Evolutionary conservation across 148 eudicot species (phyloP).

Genomic region (Pharnaceum exiguum): DNA sequence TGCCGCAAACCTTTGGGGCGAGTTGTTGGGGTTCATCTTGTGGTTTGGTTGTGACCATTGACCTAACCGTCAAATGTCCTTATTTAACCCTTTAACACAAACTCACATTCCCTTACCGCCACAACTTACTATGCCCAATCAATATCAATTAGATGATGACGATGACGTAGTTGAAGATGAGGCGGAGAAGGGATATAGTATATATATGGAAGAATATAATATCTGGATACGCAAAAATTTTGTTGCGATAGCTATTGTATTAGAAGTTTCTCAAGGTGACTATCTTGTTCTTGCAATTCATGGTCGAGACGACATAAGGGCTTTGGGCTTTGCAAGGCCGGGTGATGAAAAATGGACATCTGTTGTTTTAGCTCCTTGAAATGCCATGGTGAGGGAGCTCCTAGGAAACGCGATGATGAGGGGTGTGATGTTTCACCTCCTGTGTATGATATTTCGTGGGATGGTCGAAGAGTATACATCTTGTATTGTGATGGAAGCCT

Average conservation of each 20-base stretch:
- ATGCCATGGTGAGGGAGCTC: background rate
- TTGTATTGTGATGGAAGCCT: too few relatives aligned
- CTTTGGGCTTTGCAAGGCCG: background rate
- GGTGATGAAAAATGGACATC: background rate
- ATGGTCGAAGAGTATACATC: too few relatives aligned
- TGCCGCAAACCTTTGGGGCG: background rate
- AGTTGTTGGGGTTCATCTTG: background rate
- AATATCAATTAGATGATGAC: too few relatives aligned
- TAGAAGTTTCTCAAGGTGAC: background rate
- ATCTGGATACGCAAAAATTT: background rate
- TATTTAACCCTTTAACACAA: background rate
- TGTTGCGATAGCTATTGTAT: background rate
- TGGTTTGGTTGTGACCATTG: background rate
- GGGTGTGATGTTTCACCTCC: too few relatives aligned
- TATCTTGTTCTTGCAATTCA: too few relatives aligned
- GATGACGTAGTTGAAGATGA: too few relatives aligned
- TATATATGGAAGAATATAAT: background rate
- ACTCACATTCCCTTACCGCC: background rate
- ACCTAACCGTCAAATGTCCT: background rate
- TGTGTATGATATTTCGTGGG: background rate
- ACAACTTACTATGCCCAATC: background rate
- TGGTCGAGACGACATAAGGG: background rate
- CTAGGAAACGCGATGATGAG: too few relatives aligned
- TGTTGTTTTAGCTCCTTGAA: background rate
- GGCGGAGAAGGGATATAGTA: too few relatives aligned